phyloP scores from a whole-genome alignment of 2,329 filamentous ascomycete species.

The Lasiodiplodia citricola region DNA sequence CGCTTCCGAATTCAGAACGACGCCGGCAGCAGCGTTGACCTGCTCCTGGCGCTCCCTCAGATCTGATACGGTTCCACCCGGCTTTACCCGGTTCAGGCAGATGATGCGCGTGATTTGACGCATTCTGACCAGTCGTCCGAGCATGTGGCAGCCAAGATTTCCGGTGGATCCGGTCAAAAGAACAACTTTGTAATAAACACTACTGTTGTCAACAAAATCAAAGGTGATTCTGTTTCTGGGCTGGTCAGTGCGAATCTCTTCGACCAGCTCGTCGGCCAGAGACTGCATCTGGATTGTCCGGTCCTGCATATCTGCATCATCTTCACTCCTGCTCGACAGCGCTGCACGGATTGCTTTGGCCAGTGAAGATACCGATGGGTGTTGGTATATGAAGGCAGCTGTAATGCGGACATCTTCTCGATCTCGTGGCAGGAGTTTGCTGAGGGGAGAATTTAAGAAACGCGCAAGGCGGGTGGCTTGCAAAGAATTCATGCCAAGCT shows the following conservation, averaged over 20 bases:
- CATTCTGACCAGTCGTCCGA: neutral
- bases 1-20: neutral
- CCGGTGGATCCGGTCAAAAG: slow-evolving; percentile 8
- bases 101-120: neutral
- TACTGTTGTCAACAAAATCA: neutral
- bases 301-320: neutral
- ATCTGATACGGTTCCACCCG: neutral
- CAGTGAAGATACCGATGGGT: neutral
- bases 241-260: neutral
- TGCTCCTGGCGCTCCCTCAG: neutral
- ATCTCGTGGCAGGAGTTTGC: neutral
- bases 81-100: slow-evolving; percentile 1
- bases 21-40: neutral
- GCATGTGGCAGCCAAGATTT: neutral
- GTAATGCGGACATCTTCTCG: neutral
- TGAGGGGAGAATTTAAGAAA: neutral
- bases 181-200: neutral
- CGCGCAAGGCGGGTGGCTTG: slow-evolving; percentile 36
- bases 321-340: neutral
- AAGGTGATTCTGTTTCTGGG: neutral
- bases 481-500: slow-evolving; percentile 48
- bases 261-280: neutral
- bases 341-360: neutral
- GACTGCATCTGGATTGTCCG: neutral
- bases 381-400: neutral